phyloP scores from a whole-genome alignment of 1,284 basidiomycete genomes.

The Wallemia hederae region DNA sequence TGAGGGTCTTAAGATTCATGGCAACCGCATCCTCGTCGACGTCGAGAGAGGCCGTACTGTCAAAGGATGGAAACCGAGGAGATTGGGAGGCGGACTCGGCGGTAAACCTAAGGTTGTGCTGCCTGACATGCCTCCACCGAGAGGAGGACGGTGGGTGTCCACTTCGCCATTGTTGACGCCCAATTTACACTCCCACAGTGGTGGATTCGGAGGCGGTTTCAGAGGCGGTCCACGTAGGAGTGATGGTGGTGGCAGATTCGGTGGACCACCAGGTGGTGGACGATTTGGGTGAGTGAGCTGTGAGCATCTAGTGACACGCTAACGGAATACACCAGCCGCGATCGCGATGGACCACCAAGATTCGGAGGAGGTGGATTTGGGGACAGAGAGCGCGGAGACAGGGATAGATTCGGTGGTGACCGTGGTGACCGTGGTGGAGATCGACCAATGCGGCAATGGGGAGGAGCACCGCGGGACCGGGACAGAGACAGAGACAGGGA shows the following conservation, averaged over 20 bases:
- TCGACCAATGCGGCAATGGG: conserved; percentile 2
- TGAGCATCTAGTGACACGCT: conserved; percentile 1
- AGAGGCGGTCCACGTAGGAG: conserved; percentile 10
- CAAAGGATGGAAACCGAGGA: conserved; percentile 88
- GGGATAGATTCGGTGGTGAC: conserved; percentile 9
- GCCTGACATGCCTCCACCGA: conserved; percentile 15
- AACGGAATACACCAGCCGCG: conserved; percentile 3
- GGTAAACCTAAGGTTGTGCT: conserved; percentile 67
- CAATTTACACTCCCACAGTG: conserved; percentile 11
- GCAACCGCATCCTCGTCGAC: conserved; percentile 80
- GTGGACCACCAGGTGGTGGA: conserved; percentile 5
- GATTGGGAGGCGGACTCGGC: conserved; percentile 79
- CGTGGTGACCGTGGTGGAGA: neutral
- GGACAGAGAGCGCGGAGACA: conserved; percentile 7
- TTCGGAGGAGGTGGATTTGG: conserved; percentile 10
- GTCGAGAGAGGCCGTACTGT: conserved; percentile 95
- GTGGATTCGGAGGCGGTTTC: conserved; percentile 20
- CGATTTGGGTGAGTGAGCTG: conserved; percentile 2
- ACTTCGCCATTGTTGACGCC: conserved; percentile 13
- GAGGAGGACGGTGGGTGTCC: conserved; percentile 14
- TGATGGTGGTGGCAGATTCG: conserved; percentile 8
- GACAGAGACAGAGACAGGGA: conserved; percentile 20
- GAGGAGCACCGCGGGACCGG: conserved; percentile 1
- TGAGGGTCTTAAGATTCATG: conserved; percentile 85
- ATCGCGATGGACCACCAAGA: conserved; percentile 7